Evolutionary conservation across 2,329 filamentous ascomycete genomes (phyloP).

Genomic region (Gaeumannomyces tritici): DNA sequence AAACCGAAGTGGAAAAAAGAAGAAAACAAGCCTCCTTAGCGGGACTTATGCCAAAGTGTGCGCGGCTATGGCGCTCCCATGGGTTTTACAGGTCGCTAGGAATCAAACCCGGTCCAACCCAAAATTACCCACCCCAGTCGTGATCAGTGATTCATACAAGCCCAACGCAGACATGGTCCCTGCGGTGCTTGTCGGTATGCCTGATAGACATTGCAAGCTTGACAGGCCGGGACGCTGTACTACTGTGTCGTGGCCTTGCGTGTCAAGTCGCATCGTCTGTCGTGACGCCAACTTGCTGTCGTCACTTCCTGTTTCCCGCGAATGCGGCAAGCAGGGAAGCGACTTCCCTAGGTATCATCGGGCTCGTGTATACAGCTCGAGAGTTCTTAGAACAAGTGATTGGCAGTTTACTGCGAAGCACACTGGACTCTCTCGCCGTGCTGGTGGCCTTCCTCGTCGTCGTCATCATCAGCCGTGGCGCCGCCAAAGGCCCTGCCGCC

Average conservation of each 20-base stretch:
- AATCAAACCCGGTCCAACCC: not conserved
- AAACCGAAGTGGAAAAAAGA: not conserved
- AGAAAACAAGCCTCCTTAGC: constrained; percentile 2
- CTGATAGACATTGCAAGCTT: not conserved
- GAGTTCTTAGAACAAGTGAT: not conserved
- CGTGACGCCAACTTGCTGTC: not conserved
- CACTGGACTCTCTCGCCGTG: constrained; percentile 77
- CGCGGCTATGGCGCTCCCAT: not conserved
- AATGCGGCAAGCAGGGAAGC: not conserved
- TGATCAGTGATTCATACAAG: not conserved
- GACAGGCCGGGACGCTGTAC: not conserved
- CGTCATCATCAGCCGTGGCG: constrained; percentile 65
- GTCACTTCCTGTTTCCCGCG: not conserved
- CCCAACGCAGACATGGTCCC: not conserved
- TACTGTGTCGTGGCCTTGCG: not conserved
- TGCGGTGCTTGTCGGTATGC: not conserved
- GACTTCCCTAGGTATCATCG: not conserved
- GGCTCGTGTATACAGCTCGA: not conserved
- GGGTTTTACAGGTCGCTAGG: not conserved
- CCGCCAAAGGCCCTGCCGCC: constrained; percentile 58
- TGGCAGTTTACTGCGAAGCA: constrained; percentile 63
- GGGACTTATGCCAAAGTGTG: not conserved
- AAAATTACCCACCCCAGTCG: not conserved
- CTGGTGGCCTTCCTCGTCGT: constrained; percentile 65
- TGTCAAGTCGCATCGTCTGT: not conserved